Evolutionary conservation across 768 basidiomycete genomes (phyloP), one percentile per base, ranked within the genome.

Genomic region (Amanita subjunquillea): DNA sequence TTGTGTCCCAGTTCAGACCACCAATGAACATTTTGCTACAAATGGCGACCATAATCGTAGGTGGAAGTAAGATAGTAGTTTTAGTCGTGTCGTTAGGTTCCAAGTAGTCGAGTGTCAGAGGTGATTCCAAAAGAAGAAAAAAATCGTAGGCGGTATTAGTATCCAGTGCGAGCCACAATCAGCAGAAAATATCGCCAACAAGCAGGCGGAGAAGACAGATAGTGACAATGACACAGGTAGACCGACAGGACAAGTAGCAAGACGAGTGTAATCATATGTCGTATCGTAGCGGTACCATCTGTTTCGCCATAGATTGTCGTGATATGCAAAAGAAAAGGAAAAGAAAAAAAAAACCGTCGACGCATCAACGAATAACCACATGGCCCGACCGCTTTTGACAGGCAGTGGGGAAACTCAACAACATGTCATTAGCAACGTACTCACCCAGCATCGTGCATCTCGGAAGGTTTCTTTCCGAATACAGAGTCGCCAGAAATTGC

Each of bases 21-120:
- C 89, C 89, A 67, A 91, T 83, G 73, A 91, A 91, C 77, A 91
- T 83, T 77, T 91, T 91, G 68, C 89, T 91, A 79, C 58, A 63
- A 59, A 60, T 54, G 55, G 59, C 52, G 29, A 46, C 29, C 27
- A 29, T 46, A 46, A 46, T n/a, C 44, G 44, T 46, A 46, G 29
- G 44, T 46, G 44, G 44, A 46, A 46, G 44, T 46, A 46, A 46
- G 44, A 46, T 46, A 46, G n/a, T 63, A 64, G 54, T 62, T 43
- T 51, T 63, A 56, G 43, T 48, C 32, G 61, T 54, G 58, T 57
- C 59, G 64, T 55, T 45, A 39, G n/a, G 36, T n/a, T 25, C 36
- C 17, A 50, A 50, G 17, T 51, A 51, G 50, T 51, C 38, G 50
- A 51, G 50, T 27, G 48, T 50, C 20, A 46, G 58, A 42, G 48